A percentile compares a stretch with the other conserved stretches of the same genome.
These are phyloP conservation scores for Termitomyces sp. DNA, from an alignment of 768 basidiomycete species.

Conservation along the genomic window DNA sequence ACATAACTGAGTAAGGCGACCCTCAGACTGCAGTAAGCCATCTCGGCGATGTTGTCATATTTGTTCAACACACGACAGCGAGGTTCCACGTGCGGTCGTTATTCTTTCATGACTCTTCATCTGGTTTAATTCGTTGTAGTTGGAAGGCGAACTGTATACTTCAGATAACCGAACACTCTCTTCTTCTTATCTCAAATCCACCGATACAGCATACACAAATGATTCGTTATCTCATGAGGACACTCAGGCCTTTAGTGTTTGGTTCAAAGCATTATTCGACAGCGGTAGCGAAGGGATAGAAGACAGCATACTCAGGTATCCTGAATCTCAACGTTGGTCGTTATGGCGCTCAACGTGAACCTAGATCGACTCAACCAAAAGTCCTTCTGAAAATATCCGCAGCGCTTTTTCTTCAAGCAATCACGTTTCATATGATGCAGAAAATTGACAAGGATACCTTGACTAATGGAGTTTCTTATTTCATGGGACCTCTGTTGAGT, in stretches of 20 bases:
- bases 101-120: not conserved
- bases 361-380: constrained; percentile 66
- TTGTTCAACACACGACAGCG: constrained; percentile 59
- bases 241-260: constrained; percentile 39
- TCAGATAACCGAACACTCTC: constrained; percentile 41
- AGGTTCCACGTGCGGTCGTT: constrained; percentile 51
- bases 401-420: constrained; percentile 60
- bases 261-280: constrained; percentile 80
- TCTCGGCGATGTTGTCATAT: constrained; percentile 74
- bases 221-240: constrained; percentile 40
- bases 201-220: constrained; percentile 34
- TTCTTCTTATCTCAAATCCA: constrained; percentile 44
- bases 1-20: constrained; percentile 45
- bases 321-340: not conserved
- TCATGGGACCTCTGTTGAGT: constrained; percentile 62
- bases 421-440: constrained; percentile 35
- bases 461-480: constrained; percentile 73
- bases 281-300: constrained; percentile 77
- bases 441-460: constrained; percentile 66
- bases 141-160: constrained; percentile 41
- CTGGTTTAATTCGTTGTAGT: constrained; percentile 27
- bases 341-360: not conserved
- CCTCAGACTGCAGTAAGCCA: constrained; percentile 79
- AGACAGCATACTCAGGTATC: constrained; percentile 64
- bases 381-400: constrained; percentile 62